Evolutionary conservation across 495 filamentous ascomycete species (phyloP), one percentile per base, ranked within the genome.

Genomic region (Acidomyces sp.): DNA sequence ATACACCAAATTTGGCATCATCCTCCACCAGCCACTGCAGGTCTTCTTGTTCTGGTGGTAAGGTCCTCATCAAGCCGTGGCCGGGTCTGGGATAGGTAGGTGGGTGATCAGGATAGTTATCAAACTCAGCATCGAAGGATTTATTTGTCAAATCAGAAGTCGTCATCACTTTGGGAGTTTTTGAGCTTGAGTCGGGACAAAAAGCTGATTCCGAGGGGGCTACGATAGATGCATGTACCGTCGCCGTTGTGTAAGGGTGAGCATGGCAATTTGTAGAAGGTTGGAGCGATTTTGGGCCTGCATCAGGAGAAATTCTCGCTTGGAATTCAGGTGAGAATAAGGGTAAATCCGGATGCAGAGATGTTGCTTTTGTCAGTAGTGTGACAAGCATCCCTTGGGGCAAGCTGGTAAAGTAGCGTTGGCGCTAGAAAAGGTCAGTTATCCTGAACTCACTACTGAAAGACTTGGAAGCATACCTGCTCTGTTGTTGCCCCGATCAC

Each of bases 391-490:
- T 55, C 10, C 49, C 36, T 7, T 55, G 56, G 6, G 67, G 51
- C 30, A 71, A 51, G 23, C 58, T 57, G n/a, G 51, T 52, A 37
- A 73, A 55, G 55, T 72, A 70, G 20, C 55, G 45, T 39, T 62
- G 64, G 60, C 70, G 68, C 65, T 69, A 41, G 3, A 7, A 3
- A 5, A 15, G 33, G 49, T 46, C 34, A 30, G 34, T 41, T 25
- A 36, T 6, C 13, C 31, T 6, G 1, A 22, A 6, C 10, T 41
- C 17, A 22, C 30, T 3, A 26, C 15, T 41, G 9, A 9, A 29
- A 17, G 12, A 15, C 11, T 12, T n/a, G n/a, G n/a, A 37, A 22
- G 21, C 46, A 24, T 26, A 53, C 50, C 51, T 48, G 48, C 38
- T 55, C 52, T 11, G 41, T 17, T 10, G 40, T 33, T 22, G 40